Base-by-base conservation (phyloP, 2,329 filamentous ascomycete genomes). In the Fusarium palustre region DNA sequence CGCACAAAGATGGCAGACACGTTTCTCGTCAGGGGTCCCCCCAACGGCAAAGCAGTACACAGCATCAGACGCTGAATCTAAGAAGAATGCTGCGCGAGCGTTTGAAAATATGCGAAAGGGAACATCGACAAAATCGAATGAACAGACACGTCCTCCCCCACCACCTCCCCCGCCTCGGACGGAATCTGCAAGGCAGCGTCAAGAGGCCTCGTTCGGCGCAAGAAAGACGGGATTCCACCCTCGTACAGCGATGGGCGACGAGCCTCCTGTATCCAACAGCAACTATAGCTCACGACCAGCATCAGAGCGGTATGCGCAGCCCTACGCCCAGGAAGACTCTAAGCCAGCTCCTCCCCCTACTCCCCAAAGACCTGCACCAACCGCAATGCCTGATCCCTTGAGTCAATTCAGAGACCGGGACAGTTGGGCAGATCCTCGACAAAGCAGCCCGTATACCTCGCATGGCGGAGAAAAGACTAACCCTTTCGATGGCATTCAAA, bases 391-490 rank as follows among this genome's bases (percentile, higher is more conserved):
- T n/a, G 84, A 88, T 64, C 84, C 84, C 3, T 72, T 87, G 42
- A 81, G 79, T 24, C 79, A 82, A 52, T 86, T 87, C 60, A 80
- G 81, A 71, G 76, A 79, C 3, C 66, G 64, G 39, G 81, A 84
- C 7, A 76, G 76, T 1, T 80, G 79, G 43, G 59, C 79, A 42
- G 85, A 88, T 62, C 75, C 77, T n/a, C 82, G 87, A n/a, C 81
- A 87, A 56, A 86, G 86, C 69, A 86, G 85, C 8, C 87, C 87
- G 0, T 90, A 90, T 72, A 81, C 83, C 42, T 83, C 81, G 2
- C 82, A 85, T 33, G 82, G 85, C 15, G 87, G 88, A 34, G 88
- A 90, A 75, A 89, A 85, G 77, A 85, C 86, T 7, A 84, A 88
- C 46, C 83, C 86, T 0, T 88, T 87, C 61, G 86, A 87, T 45